phyloP scores from a whole-genome alignment of 164 flowering plant genomes.

The Kingdonia uniflora region DNA sequence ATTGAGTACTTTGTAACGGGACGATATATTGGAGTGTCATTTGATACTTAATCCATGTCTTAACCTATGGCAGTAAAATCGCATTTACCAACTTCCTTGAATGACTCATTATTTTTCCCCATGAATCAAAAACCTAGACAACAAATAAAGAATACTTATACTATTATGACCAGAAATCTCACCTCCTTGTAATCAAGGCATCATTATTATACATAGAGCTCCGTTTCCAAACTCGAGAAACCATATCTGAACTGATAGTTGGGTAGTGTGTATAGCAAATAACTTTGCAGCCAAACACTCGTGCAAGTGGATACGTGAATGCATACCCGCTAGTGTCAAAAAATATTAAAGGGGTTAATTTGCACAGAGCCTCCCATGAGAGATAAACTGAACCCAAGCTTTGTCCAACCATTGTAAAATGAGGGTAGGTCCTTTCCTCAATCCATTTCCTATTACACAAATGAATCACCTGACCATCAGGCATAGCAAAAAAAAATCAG shows the following conservation, averaged over 20 bases:
- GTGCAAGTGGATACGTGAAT: constrained; percentile 86
- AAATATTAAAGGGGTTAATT: constrained; percentile 62
- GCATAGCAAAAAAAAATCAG: too few relatives aligned
- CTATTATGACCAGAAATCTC: too few relatives aligned
- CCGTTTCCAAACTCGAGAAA: constrained; percentile 63
- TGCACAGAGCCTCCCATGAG: constrained; percentile 84
- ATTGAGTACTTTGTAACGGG: too few relatives aligned
- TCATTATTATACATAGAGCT: constrained; percentile 78
- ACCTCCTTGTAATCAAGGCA: constrained; percentile 63
- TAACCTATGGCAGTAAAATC: too few relatives aligned
- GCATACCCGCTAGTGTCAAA: constrained; percentile 97
- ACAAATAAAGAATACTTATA: too few relatives aligned
- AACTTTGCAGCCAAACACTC: constrained; percentile 88
- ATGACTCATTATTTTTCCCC: too few relatives aligned
- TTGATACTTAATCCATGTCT: too few relatives aligned
- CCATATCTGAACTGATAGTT: constrained; percentile 90
- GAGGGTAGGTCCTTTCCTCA: constrained; percentile 83
- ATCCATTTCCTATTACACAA: constrained; percentile 79
- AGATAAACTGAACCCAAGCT: constrained; percentile 87
- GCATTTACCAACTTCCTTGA: too few relatives aligned
- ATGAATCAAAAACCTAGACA: too few relatives aligned
- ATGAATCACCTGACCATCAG: constrained; percentile 64
- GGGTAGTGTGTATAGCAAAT: constrained; percentile 94
- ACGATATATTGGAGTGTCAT: too few relatives aligned
- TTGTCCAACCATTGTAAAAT: constrained; percentile 92